Conservation (phyloP, 805 yeast species). For the Saccharomycopsis fibuligera region DNA sequence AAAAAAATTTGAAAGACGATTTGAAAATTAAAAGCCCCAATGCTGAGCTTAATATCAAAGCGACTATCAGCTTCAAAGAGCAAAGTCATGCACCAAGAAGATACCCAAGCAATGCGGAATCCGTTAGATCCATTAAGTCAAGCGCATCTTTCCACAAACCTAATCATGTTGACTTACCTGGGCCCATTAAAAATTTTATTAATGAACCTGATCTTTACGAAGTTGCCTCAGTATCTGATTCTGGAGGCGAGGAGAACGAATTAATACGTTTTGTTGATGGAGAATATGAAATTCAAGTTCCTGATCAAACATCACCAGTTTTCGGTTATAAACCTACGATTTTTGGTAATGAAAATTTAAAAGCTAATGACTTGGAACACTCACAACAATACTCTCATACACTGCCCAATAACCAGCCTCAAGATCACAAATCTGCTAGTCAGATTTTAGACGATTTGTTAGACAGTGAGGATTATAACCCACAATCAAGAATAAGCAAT, state of each 20-base stretch:
- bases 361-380: too few species aligned
- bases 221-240: conserved; percentile 3
- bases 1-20: conserved; percentile 15
- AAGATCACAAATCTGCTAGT: background rate
- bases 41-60: background rate
- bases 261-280: background rate
- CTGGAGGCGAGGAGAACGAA: background rate
- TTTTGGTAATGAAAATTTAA: too few species aligned
- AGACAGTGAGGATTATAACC: background rate
- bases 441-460: background rate
- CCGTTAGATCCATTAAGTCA: background rate
- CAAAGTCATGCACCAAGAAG: too few species aligned
- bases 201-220: background rate
- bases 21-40: too few species aligned
- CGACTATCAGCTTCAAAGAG: background rate
- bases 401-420: too few species aligned
- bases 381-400: too few species aligned
- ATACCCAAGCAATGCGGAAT: background rate
- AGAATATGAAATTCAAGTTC: background rate
- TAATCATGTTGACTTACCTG: background rate
- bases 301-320: background rate
- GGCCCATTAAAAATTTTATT: background rate
- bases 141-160: background rate
- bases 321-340: background rate
- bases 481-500: background rate